These are phyloP conservation scores for Sporormia fimetaria DNA, from an alignment of 495 filamentous ascomycete genomes.

Conservation along the genomic window DNA sequence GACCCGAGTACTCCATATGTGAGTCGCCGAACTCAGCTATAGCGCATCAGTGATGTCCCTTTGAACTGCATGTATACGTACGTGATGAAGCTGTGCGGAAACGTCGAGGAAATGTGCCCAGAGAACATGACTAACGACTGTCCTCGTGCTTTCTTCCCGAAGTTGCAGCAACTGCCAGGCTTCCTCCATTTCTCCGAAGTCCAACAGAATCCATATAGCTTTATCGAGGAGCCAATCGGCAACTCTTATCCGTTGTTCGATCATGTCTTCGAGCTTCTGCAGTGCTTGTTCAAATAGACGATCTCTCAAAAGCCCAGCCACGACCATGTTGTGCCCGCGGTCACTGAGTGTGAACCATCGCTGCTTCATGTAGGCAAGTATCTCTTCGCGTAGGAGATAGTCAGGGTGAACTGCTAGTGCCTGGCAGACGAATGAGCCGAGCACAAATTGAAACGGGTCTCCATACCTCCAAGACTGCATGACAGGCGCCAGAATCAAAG, in stretches of 20 bases:
- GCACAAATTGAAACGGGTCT: background rate
- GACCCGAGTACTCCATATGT: slow-evolving; percentile 53
- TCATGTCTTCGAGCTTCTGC: slow-evolving; percentile 57
- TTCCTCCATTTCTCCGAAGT: slow-evolving; percentile 62
- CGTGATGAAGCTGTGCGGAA: slow-evolving; percentile 45
- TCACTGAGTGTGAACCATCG: slow-evolving; percentile 56
- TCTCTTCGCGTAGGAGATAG: slow-evolving; percentile 57
- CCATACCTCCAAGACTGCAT: slow-evolving; percentile 56
- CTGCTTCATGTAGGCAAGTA: slow-evolving; percentile 60
- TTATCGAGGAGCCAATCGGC: slow-evolving; percentile 66
- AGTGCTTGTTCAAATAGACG: slow-evolving; percentile 72
- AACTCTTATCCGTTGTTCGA: slow-evolving; percentile 43
- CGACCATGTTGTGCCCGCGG: slow-evolving; percentile 55
- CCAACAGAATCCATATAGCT: slow-evolving; percentile 57
- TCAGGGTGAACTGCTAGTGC: slow-evolving; percentile 76
- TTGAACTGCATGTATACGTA: slow-evolving; percentile 18
- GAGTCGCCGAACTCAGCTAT: slow-evolving; percentile 33
- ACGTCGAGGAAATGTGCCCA: slow-evolving; percentile 63
- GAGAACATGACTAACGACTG: slow-evolving; percentile 37
- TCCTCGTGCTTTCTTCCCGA: slow-evolving; percentile 1
- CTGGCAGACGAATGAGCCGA: slow-evolving; percentile 33
- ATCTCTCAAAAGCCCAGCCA: slow-evolving; percentile 65
- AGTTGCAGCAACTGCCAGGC: slow-evolving; percentile 36
- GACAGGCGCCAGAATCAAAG: slow-evolving; percentile 53
- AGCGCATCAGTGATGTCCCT: background rate